phyloP scores from a whole-genome alignment of 2,329 filamentous ascomycete species.

The Aspergillus novofumigatus region DNA sequence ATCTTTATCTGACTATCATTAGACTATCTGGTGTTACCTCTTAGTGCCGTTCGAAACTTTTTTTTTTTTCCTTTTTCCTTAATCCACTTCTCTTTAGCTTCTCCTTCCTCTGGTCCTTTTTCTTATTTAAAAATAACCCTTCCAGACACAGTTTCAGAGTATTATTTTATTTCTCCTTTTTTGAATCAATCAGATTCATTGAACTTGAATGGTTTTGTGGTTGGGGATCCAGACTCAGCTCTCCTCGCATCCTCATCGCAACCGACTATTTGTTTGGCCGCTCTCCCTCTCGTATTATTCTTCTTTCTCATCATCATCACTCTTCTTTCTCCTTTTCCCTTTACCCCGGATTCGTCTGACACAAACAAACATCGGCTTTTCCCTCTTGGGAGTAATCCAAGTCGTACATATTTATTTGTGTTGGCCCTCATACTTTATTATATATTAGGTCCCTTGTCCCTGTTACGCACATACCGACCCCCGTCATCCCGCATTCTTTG shows the following conservation, averaged over 20 bases:
- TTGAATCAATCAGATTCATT: neutral
- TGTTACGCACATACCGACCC: neutral
- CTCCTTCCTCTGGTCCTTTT: neutral
- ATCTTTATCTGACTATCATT: neutral
- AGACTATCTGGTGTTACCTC: neutral
- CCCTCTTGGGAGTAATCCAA: neutral
- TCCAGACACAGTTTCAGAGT: neutral
- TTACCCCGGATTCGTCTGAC: constrained; percentile 12
- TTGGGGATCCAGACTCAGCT: neutral
- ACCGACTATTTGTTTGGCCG: neutral
- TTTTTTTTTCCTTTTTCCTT: neutral
- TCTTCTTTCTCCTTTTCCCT: constrained; percentile 2
- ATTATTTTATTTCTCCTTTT: neutral
- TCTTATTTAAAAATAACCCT: neutral
- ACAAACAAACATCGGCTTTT: constrained; percentile 1
- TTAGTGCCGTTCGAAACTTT: neutral
- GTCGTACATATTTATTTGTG: neutral
- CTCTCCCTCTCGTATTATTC: neutral
- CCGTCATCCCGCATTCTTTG: neutral
- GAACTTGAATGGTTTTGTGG: neutral
- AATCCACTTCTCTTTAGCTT: neutral
- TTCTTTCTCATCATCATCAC: neutral
- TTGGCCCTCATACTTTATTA: neutral
- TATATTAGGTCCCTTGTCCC: neutral
- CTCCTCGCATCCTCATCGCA: neutral